phyloP scores from a whole-genome alignment of 805 yeast species.

The Yueomyces sp. region DNA sequence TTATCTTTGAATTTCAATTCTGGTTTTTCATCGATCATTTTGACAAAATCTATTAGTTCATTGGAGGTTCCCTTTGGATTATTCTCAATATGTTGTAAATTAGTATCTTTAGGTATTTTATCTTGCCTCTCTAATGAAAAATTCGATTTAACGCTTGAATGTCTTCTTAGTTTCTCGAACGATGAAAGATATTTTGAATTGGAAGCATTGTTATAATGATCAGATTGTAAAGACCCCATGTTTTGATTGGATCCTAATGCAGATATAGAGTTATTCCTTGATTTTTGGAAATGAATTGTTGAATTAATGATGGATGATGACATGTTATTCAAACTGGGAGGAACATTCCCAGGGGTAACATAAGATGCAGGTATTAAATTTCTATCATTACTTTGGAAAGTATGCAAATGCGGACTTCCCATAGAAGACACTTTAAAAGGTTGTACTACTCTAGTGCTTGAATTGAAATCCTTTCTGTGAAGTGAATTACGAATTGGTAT shows the following conservation, averaged over 20 bases:
- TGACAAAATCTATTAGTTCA: conserved; percentile 58
- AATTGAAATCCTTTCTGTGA: conserved; percentile 2
- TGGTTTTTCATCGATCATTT: conserved; percentile 51
- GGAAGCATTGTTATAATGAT: conserved; percentile 25
- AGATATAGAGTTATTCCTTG: conserved; percentile 25
- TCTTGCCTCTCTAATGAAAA: conserved; percentile 15
- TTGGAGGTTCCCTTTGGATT: conserved; percentile 2
- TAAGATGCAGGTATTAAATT: too few relatives aligned
- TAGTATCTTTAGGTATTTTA: neutral
- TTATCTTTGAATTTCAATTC: conserved; percentile 25
- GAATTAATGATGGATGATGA: neutral
- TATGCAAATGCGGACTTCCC: conserved; percentile 17
- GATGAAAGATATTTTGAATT: conserved; percentile 60
- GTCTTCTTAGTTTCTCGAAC: conserved; percentile 55
- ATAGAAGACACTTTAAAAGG: conserved; percentile 28
- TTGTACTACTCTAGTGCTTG: conserved; percentile 15
- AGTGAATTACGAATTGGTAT: conserved; percentile 4
- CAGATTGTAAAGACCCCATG: conserved; percentile 5
- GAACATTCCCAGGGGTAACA: neutral
- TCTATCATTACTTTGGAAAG: conserved; percentile 9
- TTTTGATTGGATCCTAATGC: conserved; percentile 8
- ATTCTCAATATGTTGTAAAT: neutral
- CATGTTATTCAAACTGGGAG: neutral
- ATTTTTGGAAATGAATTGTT: conserved; percentile 24
- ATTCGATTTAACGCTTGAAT: conserved; percentile 27